Evolutionary conservation across 108 stramenopile species (phyloP), one percentile per base, ranked within the genome.

Genomic region (Discostella pseudostelligera): DNA sequence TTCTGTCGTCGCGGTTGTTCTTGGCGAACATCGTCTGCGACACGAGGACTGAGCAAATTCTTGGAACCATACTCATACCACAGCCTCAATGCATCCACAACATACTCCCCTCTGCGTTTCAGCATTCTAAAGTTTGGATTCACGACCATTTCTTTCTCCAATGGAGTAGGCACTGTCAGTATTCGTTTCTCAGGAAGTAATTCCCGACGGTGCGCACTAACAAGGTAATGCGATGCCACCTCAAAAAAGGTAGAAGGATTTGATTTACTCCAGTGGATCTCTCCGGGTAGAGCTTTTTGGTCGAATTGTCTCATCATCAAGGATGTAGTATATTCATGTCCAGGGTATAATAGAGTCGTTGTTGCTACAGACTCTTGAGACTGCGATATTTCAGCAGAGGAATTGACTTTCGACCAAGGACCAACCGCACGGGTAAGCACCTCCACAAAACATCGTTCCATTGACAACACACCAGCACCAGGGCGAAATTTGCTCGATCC

Each of bases 381-480:
- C 0, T 22, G 25, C 21, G 10, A 24, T 24, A 5, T 63, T 56
- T 20, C 63, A 12, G 48, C 5, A 37, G 45, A 50, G 8, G 26
- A 37, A 42, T 46, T 24, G 53, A 13, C 54, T 22, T 29, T 35
- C 44, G 28, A 47, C 45, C 50, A 35, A 29, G 62, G 35, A 4
- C 39, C 43, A 22, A 9, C 17, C 42, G 62, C 45, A 8, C 87
- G 76, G 4, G 56, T 36, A 20, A 93, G 39, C 43, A 93, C 69
- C 74, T 93, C 87, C 9, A 83, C 75, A 81, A 93, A 93, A 64
- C 92, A 93, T 21, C 92, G 82, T 62, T 93, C 92, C 56, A 82
- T 78, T 20, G 92, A 84, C 29, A 70, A 45, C 29, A 48, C 39
- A 3, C 84, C 86, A 9, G 81, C 68, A 1, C 57, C 70, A 0